Percentiles rank a stretch among this genome's conserved stretches.
These are phyloP conservation scores for Aegilops sharonensis DNA, from an alignment of 176 grass and related monocot genomes.

Conservation along the genomic window DNA sequence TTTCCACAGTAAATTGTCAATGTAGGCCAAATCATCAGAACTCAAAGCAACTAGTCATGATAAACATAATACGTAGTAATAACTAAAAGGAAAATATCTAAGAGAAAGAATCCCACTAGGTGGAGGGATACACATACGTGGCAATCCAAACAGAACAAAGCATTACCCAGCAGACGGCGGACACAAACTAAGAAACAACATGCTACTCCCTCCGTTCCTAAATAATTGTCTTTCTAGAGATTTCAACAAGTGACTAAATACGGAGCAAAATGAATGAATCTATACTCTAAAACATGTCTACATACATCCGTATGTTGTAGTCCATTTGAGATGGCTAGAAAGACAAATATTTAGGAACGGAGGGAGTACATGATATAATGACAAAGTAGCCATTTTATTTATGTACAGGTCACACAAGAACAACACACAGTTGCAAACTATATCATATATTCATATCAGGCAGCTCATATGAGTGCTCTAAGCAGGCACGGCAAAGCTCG, in stretches of 20 bases:
- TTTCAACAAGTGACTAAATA: too few relatives aligned
- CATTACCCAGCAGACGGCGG: neutral
- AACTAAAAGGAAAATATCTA: neutral
- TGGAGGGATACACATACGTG: neutral
- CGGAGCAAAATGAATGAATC: too few relatives aligned
- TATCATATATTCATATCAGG: conserved; percentile 1
- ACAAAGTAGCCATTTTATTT: neutral
- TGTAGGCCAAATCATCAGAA: too few relatives aligned
- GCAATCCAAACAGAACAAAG: neutral
- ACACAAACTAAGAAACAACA: neutral
- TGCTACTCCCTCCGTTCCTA: too few relatives aligned
- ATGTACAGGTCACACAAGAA: conserved; percentile 26
- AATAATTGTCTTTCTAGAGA: too few relatives aligned
- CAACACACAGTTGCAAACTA: neutral
- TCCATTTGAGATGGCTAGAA: too few relatives aligned
- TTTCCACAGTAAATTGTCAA: neutral
- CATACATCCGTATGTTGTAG: too few relatives aligned
- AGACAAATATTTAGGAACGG: too few relatives aligned
- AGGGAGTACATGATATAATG: neutral
- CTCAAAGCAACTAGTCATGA: too few relatives aligned
- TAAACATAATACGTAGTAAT: too few relatives aligned
- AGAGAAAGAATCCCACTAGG: neutral
- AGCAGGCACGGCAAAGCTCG: conserved; percentile 81
- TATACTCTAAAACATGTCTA: too few relatives aligned
- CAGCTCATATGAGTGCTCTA: conserved; percentile 22